phyloP scores from a whole-genome alignment of 2,329 filamentous ascomycete species.

The Dothidotthia symphoricarpi region DNA sequence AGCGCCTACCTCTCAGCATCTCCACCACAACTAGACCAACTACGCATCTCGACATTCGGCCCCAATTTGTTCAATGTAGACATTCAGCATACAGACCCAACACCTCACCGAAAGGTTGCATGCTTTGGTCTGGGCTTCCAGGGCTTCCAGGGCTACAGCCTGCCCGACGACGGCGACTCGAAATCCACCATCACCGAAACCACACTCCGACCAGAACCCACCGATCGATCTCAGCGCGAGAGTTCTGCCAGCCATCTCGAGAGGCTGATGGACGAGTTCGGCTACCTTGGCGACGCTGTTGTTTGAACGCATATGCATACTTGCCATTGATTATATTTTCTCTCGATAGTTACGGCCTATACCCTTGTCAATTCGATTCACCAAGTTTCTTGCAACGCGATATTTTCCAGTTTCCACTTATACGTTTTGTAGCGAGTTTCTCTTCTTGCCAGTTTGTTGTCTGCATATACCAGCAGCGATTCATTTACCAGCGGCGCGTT shows the following conservation, averaged over 20 bases:
- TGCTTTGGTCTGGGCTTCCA: conserved; percentile 38
- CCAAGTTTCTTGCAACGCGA: too few species aligned
- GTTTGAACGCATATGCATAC: too few species aligned
- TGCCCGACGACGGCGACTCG: conserved; percentile 28
- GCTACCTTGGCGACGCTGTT: conserved; percentile 34
- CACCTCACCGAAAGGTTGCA: conserved; percentile 29
- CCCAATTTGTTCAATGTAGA: conserved; percentile 30
- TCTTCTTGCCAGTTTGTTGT: too few species aligned
- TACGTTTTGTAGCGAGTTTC: too few species aligned
- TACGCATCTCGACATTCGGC: conserved; percentile 31
- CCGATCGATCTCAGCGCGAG: conserved; percentile 17
- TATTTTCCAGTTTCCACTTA: too few species aligned
- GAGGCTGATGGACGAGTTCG: conserved; percentile 35
- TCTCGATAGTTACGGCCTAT: too few species aligned
- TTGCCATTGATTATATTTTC: too few species aligned
- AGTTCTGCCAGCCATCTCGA: conserved; percentile 25
- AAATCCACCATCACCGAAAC: conserved; percentile 28
- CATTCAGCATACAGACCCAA: conserved; percentile 21
- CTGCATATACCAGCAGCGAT: too few species aligned
- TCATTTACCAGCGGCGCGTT: too few species aligned
- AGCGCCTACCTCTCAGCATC: conserved; percentile 13
- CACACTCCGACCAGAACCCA: conserved; percentile 6
- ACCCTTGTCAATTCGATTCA: too few species aligned
- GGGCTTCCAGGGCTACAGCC: conserved; percentile 36
- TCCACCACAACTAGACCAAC: conserved; percentile 23